These are phyloP conservation scores for Trapa bicornis DNA, from an alignment of 345 rosid genomes.

Conservation along the genomic window DNA sequence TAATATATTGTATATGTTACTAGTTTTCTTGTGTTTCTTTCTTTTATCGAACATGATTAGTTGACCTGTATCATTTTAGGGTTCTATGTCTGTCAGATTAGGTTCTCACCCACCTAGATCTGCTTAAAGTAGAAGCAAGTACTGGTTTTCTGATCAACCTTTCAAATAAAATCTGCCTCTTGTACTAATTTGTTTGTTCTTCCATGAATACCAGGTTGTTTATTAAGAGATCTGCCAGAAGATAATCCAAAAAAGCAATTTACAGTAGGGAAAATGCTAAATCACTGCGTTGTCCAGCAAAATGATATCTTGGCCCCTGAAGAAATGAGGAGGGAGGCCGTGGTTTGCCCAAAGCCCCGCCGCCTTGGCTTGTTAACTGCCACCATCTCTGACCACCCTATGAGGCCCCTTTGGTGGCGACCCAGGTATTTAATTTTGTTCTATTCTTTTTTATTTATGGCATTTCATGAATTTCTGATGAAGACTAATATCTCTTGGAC, in stretches of 20 bases:
- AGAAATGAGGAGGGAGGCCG: conserved; percentile 40
- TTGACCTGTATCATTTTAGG: conserved; percentile 20
- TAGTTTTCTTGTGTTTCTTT: neutral
- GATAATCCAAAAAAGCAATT: neutral
- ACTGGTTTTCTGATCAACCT: neutral
- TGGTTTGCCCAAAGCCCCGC: conserved; percentile 70
- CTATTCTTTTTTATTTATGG: neutral
- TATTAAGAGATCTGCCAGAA: neutral
- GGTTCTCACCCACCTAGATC: neutral
- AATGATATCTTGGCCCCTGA: conserved; percentile 34
- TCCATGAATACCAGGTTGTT: neutral
- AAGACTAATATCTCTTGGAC: neutral
- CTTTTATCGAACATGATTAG: neutral
- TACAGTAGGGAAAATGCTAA: conserved; percentile 21
- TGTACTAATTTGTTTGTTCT: neutral
- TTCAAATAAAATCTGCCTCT: neutral
- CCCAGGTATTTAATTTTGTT: conserved; percentile 25
- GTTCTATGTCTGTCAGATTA: conserved; percentile 1
- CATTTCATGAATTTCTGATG: neutral
- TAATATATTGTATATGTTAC: neutral
- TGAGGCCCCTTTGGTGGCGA: conserved; percentile 46
- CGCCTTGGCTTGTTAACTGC: conserved; percentile 32
- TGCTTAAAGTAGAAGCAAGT: neutral
- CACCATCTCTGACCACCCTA: conserved; percentile 30
- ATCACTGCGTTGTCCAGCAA: conserved; percentile 50